Percentiles rank a stretch among this genome's conserved stretches.
These are phyloP conservation scores for Lactarius sp. DNA, from an alignment of 768 basidiomycete genomes.

Conservation along the genomic window DNA sequence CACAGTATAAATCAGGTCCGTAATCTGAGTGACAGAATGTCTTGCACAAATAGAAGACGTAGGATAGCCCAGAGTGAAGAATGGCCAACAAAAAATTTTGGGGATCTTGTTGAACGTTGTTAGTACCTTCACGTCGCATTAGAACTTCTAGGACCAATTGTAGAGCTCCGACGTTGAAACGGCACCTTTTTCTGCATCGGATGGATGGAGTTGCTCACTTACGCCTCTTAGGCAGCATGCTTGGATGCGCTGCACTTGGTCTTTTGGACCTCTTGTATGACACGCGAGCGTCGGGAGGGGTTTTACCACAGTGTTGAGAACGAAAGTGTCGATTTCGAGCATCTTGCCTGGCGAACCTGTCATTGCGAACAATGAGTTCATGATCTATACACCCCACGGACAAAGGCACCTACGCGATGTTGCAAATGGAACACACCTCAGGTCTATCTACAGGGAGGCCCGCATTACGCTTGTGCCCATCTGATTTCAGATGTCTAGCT, in stretches of 20 bases:
- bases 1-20: not conserved
- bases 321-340: slow-evolving; percentile 22
- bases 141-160: not conserved
- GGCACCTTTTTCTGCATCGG: slow-evolving; percentile 8
- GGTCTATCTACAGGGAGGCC: slow-evolving; percentile 18
- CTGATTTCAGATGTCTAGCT: slow-evolving; percentile 17
- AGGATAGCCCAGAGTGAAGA: not conserved
- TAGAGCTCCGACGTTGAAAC: not conserved
- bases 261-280: not conserved
- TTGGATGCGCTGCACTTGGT: slow-evolving; percentile 18
- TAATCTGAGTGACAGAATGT: not conserved
- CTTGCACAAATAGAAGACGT: not conserved
- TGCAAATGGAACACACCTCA: slow-evolving; percentile 16
- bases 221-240: slow-evolving; percentile 12
- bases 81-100: not conserved
- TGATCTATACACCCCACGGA: not conserved
- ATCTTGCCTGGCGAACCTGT: slow-evolving; percentile 21
- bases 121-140: slow-evolving; percentile 5
- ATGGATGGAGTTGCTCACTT: slow-evolving; percentile 8
- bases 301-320: slow-evolving; percentile 9
- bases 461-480: slow-evolving; percentile 20
- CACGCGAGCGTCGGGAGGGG: not conserved
- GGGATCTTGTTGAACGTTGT: not conserved
- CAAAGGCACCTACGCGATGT: slow-evolving; percentile 17
- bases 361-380: not conserved